Percentiles rank a stretch among this genome's conserved stretches.
Conservation (phyloP, 2,329 filamentous ascomycete species). For the Arthrobotrys sphaeroides region DNA sequence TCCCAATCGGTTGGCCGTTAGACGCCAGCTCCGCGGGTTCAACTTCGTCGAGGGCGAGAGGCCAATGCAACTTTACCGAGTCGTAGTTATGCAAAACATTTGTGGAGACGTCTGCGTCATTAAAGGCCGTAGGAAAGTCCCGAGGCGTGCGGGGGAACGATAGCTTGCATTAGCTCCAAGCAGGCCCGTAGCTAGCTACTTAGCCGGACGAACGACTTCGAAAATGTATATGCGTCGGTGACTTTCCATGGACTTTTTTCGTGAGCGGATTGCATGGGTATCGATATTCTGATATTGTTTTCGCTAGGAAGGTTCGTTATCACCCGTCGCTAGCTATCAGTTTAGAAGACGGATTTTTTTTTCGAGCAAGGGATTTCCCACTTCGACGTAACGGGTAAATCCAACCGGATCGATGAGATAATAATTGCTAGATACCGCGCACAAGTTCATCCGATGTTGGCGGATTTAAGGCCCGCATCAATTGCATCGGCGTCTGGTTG, state of each 20-base stretch:
- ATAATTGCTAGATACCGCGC: conserved; percentile 11
- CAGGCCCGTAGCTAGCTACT: not conserved
- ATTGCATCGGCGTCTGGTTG: not conserved
- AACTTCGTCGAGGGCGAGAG: not conserved
- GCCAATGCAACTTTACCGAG: conserved; percentile 13
- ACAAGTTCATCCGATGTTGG: conserved; percentile 54
- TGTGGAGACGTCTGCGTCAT: conserved; percentile 41
- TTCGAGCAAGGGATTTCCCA: not conserved
- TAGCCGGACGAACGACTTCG: not conserved
- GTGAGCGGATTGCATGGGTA: not conserved
- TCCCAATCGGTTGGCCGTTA: not conserved
- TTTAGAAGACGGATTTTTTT: conserved; percentile 19
- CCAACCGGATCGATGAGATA: conserved; percentile 31
- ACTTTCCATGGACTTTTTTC: too few species aligned
- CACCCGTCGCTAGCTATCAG: not conserved
- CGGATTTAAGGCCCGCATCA: conserved; percentile 49
- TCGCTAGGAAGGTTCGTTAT: conserved; percentile 4
- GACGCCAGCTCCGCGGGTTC: not conserved
- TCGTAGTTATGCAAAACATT: conserved; percentile 11
- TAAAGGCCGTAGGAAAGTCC: not conserved
- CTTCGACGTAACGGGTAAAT: conserved; percentile 31
- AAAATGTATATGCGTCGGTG: not conserved
- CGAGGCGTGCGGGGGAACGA: not conserved
- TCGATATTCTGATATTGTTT: not conserved
- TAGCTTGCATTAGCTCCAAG: not conserved